Evolutionary conservation across 2,329 filamentous ascomycete genomes (phyloP).

Genomic region (Graphilbum ipis-grandicollis): DNA sequence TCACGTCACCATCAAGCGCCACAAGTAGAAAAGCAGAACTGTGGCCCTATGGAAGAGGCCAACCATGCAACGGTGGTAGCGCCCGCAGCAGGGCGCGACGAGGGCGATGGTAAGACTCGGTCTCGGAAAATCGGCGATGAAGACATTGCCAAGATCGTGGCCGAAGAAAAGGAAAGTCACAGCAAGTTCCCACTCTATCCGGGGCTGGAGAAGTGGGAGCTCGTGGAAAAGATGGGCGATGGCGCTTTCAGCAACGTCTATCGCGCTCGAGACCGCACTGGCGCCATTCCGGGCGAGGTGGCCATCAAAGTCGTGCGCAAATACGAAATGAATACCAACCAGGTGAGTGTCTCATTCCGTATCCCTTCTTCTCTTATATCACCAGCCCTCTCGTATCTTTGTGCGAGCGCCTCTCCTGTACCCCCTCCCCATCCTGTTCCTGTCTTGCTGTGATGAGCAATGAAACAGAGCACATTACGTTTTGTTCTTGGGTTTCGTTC

Average conservation of each 20-base stretch:
- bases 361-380: conserved; percentile 1
- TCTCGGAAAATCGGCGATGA: conserved; percentile 37
- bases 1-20: background rate
- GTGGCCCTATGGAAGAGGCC: no score
- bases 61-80: background rate
- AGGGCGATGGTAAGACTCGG: conserved; percentile 16
- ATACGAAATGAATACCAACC: conserved; percentile 96
- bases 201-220: conserved; percentile 68
- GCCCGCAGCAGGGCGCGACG: background rate
- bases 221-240: conserved; percentile 95
- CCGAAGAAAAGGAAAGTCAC: conserved; percentile 76
- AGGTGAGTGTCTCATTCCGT: conserved; percentile 50
- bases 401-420: background rate
- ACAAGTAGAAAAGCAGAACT: no score
- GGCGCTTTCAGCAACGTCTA: conserved; percentile 99
- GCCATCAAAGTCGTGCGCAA: conserved; percentile 98
- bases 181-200: conserved; percentile 76
- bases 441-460: no score
- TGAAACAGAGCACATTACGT: no score
- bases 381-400: conserved; percentile 9
- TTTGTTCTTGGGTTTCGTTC: conserved; percentile 1
- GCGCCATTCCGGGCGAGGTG: conserved; percentile 52
- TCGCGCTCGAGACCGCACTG: conserved; percentile 59
- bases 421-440: background rate
- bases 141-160: conserved; percentile 70